Conservation (phyloP, 23 red algal genomes). For the Gracilariopsis chorda region DNA sequence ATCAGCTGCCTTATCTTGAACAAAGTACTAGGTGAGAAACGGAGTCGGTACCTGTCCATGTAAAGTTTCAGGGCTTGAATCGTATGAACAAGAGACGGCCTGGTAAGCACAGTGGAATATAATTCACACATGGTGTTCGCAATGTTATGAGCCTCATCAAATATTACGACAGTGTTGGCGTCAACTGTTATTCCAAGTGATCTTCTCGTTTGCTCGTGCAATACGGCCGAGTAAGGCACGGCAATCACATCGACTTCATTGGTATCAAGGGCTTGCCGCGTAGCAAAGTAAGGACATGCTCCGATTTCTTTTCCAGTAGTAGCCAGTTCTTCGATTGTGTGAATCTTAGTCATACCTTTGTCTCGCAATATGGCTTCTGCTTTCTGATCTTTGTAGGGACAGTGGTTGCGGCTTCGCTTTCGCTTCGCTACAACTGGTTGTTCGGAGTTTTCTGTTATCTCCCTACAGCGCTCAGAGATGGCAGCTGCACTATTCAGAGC, state of each 20-base stretch:
- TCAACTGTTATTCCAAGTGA: conserved; percentile 69
- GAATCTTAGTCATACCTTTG: conserved; percentile 3
- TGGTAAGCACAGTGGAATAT: conserved; percentile 42
- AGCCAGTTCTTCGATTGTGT: conserved; percentile 81
- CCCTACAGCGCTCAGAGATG: conserved; percentile 90
- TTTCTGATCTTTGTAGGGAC: conserved; percentile 21
- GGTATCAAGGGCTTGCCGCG: conserved; percentile 46
- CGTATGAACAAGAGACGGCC: not conserved
- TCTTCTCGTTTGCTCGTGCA: conserved; percentile 77
- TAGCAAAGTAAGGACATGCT: conserved; percentile 90
- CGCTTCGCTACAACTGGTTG: not conserved
- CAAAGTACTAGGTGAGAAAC: conserved; percentile 59
- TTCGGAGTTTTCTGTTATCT: conserved; percentile 46
- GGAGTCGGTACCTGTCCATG: conserved; percentile 34
- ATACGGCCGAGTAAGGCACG: conserved; percentile 83
- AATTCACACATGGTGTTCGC: conserved; percentile 80
- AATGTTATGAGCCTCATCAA: conserved; percentile 98
- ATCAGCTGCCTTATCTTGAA: conserved; percentile 66
- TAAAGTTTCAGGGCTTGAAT: conserved; percentile 49
- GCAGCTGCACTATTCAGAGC: conserved; percentile 60
- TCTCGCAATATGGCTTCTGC: conserved; percentile 42
- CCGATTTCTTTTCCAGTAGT: conserved; percentile 31
- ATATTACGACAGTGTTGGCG: conserved; percentile 68
- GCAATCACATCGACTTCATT: conserved; percentile 74
- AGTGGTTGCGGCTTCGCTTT: conserved; percentile 32